Conservation (phyloP, 176 grass and related monocot species). For the Ananas comosus region DNA sequence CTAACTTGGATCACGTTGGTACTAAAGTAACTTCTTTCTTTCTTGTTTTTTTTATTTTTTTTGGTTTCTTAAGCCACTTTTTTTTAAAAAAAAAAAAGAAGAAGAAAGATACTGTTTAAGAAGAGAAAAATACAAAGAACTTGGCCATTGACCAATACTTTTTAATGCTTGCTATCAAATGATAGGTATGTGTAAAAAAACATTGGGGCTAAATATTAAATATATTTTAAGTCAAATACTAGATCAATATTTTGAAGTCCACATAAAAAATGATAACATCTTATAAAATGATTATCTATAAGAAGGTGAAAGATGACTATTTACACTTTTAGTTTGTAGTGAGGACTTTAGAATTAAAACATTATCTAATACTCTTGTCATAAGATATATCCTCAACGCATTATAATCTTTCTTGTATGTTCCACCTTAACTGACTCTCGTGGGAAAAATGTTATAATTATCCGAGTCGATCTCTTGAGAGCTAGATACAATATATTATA, state of each 20-base stretch:
- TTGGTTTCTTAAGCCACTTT: slow-evolving; percentile 45
- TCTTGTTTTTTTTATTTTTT: slow-evolving; percentile 50
- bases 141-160: slow-evolving; percentile 29
- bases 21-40: slow-evolving; percentile 63
- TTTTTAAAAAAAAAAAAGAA: no score
- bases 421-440: neutral
- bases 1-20: slow-evolving; percentile 46
- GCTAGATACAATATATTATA: slow-evolving; percentile 11
- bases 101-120: neutral
- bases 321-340: neutral
- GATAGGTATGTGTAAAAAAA: slow-evolving; percentile 9
- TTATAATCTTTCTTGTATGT: neutral
- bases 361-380: neutral
- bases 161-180: slow-evolving; percentile 42
- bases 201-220: slow-evolving; percentile 26
- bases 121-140: slow-evolving; percentile 26
- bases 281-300: slow-evolving; percentile 1
- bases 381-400: neutral
- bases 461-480: slow-evolving; percentile 19
- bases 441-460: neutral
- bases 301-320: slow-evolving; percentile 3
- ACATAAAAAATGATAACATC: slow-evolving; percentile 23
- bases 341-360: neutral
- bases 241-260: slow-evolving; percentile 38
- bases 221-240: slow-evolving; percentile 52